Evolutionary conservation across 192 early-diverging fungal genomes (phyloP).

Genomic region (Linnemannia elongata): DNA sequence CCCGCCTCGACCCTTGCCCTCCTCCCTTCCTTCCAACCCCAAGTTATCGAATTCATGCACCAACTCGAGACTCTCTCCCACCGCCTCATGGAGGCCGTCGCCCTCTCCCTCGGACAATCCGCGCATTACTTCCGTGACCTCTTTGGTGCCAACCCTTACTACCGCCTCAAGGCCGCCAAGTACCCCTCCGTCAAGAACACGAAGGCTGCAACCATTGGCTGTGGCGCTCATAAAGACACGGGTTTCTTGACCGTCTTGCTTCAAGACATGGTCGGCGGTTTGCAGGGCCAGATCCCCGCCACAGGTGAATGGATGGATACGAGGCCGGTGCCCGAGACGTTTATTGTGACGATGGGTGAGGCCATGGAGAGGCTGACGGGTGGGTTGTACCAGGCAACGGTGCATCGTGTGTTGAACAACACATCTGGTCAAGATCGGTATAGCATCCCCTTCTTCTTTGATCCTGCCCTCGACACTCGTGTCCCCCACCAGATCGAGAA

Average conservation of each 20-base stretch:
- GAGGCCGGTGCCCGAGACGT: conserved; percentile 65
- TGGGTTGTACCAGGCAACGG: conserved; percentile 65
- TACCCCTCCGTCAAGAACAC: conserved; percentile 59
- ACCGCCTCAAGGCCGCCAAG: conserved; percentile 58
- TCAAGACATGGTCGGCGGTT: conserved; percentile 69
- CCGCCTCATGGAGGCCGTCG: conserved; percentile 61
- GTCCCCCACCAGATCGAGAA: conserved; percentile 50
- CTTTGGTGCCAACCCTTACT: conserved; percentile 58
- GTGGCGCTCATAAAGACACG: conserved; percentile 71
- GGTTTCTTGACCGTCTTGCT: conserved; percentile 69
- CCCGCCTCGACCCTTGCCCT: conserved; percentile 45
- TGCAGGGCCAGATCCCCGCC: conserved; percentile 73
- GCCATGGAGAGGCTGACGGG: conserved; percentile 68
- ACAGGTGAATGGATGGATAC: conserved; percentile 75
- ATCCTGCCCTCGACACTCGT: conserved; percentile 56
- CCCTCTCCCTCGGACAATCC: conserved; percentile 59
- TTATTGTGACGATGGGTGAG: conserved; percentile 79
- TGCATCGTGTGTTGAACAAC: conserved; percentile 70
- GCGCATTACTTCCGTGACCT: conserved; percentile 53
- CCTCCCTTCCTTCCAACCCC: conserved; percentile 61
- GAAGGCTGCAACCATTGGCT: conserved; percentile 59
- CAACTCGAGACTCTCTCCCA: conserved; percentile 61
- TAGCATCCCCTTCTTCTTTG: conserved; percentile 71
- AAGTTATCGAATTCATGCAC: conserved; percentile 53
- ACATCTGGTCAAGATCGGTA: conserved; percentile 61